phyloP scores from a whole-genome alignment of 495 filamentous ascomycete species.

The Penicillium manginii region DNA sequence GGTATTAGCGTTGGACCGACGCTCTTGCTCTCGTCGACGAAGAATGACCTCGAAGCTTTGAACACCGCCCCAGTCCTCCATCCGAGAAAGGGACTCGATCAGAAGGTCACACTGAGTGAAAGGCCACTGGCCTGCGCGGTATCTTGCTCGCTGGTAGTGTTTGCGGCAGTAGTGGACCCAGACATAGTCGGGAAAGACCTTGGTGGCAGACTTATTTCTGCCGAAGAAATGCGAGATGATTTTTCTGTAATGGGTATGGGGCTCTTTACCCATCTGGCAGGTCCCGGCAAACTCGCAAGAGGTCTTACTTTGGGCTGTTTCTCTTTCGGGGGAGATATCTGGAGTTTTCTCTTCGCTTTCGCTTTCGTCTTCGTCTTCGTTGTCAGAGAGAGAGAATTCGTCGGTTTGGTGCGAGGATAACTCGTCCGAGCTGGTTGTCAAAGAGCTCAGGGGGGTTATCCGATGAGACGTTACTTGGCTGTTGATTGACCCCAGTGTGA shows the following conservation, averaged over 20 bases:
- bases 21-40: constrained; percentile 25
- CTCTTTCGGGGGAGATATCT: no score
- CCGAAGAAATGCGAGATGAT: constrained; percentile 85
- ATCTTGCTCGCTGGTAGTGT: constrained; percentile 79
- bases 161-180: constrained; percentile 81
- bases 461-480: no score
- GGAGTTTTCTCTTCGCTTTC: no score
- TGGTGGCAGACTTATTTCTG: constrained; percentile 80
- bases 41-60: constrained; percentile 35
- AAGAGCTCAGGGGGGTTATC: no score
- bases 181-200: constrained; percentile 62
- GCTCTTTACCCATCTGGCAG: constrained; percentile 21
- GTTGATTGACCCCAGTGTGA: no score
- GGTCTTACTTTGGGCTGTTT: not conserved
- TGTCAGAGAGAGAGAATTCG: no score
- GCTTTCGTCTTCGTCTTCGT: not conserved
- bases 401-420: no score
- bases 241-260: constrained; percentile 57
- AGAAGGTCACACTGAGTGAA: constrained; percentile 64
- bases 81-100: constrained; percentile 55
- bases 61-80: constrained; percentile 63
- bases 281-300: constrained; percentile 26
- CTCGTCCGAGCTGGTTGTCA: no score
- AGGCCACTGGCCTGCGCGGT: constrained; percentile 64
- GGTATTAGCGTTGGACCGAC: constrained; percentile 28